Percentiles rank a stretch among this genome's conserved stretches.
Conservation (phyloP, 1,284 basidiomycete species). For the Pascua guehoae region DNA sequence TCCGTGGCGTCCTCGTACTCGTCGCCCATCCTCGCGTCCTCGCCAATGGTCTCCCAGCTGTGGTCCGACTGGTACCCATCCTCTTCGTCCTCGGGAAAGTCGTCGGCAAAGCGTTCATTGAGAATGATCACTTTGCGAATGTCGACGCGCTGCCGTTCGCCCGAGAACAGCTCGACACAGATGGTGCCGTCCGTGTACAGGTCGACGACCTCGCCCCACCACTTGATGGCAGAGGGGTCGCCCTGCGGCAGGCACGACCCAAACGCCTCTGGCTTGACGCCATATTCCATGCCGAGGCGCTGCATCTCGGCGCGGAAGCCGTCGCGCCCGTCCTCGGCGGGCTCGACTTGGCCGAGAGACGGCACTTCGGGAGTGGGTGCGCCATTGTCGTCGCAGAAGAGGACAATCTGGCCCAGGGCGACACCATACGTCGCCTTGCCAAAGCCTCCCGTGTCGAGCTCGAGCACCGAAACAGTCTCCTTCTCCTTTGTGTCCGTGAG, state of each 20-base stretch:
- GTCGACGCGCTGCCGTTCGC: conserved; percentile 22
- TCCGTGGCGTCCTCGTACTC: neutral
- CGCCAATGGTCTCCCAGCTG: conserved; percentile 31
- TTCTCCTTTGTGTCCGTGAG: conserved; percentile 39
- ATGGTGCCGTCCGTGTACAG: conserved; percentile 47
- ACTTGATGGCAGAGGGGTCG: conserved; percentile 37
- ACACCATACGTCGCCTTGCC: conserved; percentile 64
- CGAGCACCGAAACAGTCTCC: conserved; percentile 75
- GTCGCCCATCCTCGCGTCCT: conserved; percentile 4
- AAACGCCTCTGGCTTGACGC: conserved; percentile 6
- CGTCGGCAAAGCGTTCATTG: conserved; percentile 22
- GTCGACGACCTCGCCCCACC: conserved; percentile 52
- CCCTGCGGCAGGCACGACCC: conserved; percentile 18
- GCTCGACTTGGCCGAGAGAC: conserved; percentile 32
- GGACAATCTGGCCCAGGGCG: conserved; percentile 75
- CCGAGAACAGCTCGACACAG: conserved; percentile 39
- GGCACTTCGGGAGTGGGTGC: conserved; percentile 35
- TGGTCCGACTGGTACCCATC: conserved; percentile 20
- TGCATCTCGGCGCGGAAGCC: conserved; percentile 24
- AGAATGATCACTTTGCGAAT: conserved; percentile 27
- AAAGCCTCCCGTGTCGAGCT: conserved; percentile 66
- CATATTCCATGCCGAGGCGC: conserved; percentile 16
- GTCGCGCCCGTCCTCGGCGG: conserved; percentile 22
- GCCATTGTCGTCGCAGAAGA: conserved; percentile 54
- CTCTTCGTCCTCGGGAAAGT: conserved; percentile 24